A percentile compares a stretch with the other conserved stretches of the same genome.
Evolutionary conservation across 1,284 basidiomycete genomes (phyloP).

Genomic region (Schizophyllum amplum): DNA sequence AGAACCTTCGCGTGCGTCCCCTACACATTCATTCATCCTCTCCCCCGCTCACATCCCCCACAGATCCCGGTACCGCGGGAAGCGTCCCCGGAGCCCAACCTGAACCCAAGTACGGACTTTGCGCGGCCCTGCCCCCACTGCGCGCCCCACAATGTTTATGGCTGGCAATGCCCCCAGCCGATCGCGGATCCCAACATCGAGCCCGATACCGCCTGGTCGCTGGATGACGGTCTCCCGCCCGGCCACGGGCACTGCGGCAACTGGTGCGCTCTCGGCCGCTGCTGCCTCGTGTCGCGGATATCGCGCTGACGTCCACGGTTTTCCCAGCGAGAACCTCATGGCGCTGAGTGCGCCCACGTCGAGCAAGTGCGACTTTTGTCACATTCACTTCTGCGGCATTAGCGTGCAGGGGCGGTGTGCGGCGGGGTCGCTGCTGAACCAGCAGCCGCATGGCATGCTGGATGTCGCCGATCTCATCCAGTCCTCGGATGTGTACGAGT

Average conservation of each 20-base stretch:
- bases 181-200: slow-evolving; percentile 59
- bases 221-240: slow-evolving; percentile 65
- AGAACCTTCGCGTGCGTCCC: slow-evolving; percentile 53
- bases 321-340: slow-evolving; percentile 56
- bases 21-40: background rate
- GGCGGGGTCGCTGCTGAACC: slow-evolving; percentile 44
- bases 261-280: slow-evolving; percentile 41
- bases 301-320: slow-evolving; percentile 2
- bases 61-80: slow-evolving; percentile 69
- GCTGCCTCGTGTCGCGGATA: background rate
- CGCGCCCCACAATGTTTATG: slow-evolving; percentile 50
- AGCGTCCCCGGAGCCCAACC: slow-evolving; percentile 63
- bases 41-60: slow-evolving; percentile 3
- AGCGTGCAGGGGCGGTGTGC: slow-evolving; percentile 60
- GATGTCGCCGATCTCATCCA: slow-evolving; percentile 65
- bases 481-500: slow-evolving; percentile 66
- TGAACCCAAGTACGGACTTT: slow-evolving; percentile 52
- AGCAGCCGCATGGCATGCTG: slow-evolving; percentile 61
- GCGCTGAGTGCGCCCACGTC: slow-evolving; percentile 62
- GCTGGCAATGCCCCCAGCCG: slow-evolving; percentile 68
- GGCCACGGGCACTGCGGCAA: slow-evolving; percentile 72
- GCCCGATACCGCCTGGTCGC: slow-evolving; percentile 58
- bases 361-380: slow-evolving; percentile 73
- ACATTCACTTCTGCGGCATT: slow-evolving; percentile 70
- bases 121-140: slow-evolving; percentile 73